Base-by-base conservation (phyloP, 768 basidiomycete genomes). In the Psilocybe sp. region DNA sequence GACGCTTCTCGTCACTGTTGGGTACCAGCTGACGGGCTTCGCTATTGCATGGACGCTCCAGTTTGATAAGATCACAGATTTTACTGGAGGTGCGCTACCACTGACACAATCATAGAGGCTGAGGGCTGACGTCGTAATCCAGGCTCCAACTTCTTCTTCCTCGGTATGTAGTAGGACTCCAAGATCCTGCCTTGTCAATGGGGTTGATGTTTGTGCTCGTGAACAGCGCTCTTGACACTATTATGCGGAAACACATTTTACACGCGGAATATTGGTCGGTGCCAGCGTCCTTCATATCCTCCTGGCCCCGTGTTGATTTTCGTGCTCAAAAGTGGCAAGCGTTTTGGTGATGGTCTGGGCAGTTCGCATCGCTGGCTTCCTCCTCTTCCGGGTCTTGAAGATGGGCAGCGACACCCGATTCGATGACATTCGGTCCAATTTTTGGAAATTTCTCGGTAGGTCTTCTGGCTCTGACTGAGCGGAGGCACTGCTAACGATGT, bases 1-100 rank as follows among this genome's bases (percentile, higher is more conserved):
- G 15, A 80, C 81, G 5, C 60, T 78, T 6, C 67, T 83, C 2
- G 69, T 82, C 31, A 83, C 80, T 0, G 58, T 74, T n/a, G 77
- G 56, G 58, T 88, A 80, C 60, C 86, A 87, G 59, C 68, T 81
- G 4, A 50, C 68, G 1, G 85, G 84, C 6, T 87, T 87, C 56
- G 72, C 75, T 4, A 80, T 87, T 47, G 84, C 85, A 6, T 87
- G 82, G 79, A 79, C 79, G 0, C 69, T 84, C 35, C 78, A 85
- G 69, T 84, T 86, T 57, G 85, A 88, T 66, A 87, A 88, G 62
- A 81, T 87, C 40, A 87, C 85, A 11, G 85, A 86, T 64, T 81
- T 85, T 50, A 84, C 80, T 2, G 81, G 81, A 54, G 76, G 78
- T 75, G 33, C 16, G 68, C 54, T 48, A 44, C 46, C 54, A 49